Percentiles rank a stretch among this genome's conserved stretches.
phyloP scores from a whole-genome alignment of 495 filamentous ascomycete species.

The Talaromyces ruber region DNA sequence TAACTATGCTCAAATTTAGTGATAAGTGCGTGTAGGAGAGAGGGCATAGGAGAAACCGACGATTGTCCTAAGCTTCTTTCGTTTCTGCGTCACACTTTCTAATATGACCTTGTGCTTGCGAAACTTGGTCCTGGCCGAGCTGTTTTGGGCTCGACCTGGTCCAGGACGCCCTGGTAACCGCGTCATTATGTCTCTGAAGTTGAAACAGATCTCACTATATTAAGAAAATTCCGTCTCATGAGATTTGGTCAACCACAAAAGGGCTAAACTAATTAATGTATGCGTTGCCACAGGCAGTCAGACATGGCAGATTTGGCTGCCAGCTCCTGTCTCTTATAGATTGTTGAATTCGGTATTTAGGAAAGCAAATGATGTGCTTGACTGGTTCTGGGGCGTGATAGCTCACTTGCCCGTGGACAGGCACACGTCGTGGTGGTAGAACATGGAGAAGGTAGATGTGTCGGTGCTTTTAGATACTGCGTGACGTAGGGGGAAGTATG shows the following conservation, averaged over 20 bases:
- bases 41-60: slow-evolving; percentile 18
- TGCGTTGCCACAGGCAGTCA: background rate
- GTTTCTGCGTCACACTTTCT: slow-evolving; percentile 49
- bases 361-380: background rate
- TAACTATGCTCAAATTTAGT: slow-evolving; percentile 21
- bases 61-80: slow-evolving; percentile 49
- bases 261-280: background rate
- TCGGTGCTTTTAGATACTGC: background rate
- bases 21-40: background rate
- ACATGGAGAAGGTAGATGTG: background rate
- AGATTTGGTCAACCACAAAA: background rate
- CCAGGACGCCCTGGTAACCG: slow-evolving; percentile 26
- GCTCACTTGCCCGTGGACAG: background rate
- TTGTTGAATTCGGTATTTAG: background rate
- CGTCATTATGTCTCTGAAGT: slow-evolving; percentile 19
- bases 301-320: background rate
- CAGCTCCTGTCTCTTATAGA: background rate
- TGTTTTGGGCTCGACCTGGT: slow-evolving; percentile 24
- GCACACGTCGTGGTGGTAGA: background rate
- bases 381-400: background rate
- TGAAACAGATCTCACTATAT: background rate
- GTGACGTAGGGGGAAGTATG: background rate
- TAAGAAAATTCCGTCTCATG: background rate
- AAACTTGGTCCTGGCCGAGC: slow-evolving; percentile 22
- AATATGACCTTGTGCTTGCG: slow-evolving; percentile 51